Base-by-base conservation (phyloP, 179 eudicot genomes). In the Sideroxylon spinosum region DNA sequence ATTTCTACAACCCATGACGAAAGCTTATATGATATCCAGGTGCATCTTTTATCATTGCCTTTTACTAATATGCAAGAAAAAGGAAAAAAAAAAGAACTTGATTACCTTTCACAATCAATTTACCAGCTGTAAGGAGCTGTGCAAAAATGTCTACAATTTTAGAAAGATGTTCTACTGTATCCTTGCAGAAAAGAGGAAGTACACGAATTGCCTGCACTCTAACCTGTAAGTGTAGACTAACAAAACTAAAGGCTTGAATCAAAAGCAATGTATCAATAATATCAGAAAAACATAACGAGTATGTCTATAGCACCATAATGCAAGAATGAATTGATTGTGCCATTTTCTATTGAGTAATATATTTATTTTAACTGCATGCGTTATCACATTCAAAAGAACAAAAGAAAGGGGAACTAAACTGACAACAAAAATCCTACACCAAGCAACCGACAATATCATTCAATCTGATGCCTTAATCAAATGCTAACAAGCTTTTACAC, bases 201-300 rank as follows among this genome's bases (percentile, higher is more conserved):
- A 95, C 98, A 71, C 98, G 97, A 76, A 95, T 95, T 67, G 98
- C 99, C 80, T 95, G 99, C 81, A 95, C 98, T 19, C 99, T 88
- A 78, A 93, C 88, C 99, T 95, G 89, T 73, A 83, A 74, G n/a
- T 53, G 26, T 60, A 22, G 69, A 29, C 53, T 61, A 69, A 29
- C 23, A 48, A 75, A 68, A 12, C 32, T 68, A 55, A 77, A 59
- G 72, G 32, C 23, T 53, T 6, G 29, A 76, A 32, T 13, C 16
- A 29, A 4, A 49, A 14, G 32, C 23, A 53, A 68, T 25, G 55
- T 3, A 68, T 9, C 13, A 49, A 69, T 46, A 60, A 53, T 25
- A 57, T 74, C 65, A 66, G 50, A 9, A 56, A n/a, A 57, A 37
- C 20, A 19, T 55, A 49, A 73, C 50, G 53, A 62, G 61, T 37